Evolutionary conservation across 768 basidiomycete genomes (phyloP).

Genomic region (Lactifluus subvellereus): DNA sequence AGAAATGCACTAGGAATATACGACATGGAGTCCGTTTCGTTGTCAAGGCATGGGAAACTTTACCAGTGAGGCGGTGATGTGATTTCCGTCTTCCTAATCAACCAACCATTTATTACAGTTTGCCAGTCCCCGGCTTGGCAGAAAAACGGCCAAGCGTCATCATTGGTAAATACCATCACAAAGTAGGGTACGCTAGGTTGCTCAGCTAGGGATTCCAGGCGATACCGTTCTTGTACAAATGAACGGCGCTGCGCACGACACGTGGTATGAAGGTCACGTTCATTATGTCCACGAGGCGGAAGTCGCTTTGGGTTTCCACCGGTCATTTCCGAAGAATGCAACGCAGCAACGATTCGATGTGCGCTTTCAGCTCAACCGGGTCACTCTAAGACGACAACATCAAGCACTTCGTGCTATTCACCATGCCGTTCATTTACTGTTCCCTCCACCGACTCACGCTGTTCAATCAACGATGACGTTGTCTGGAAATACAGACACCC

Average conservation of each 20-base stretch:
- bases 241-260: not conserved
- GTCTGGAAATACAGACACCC: not conserved
- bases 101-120: not conserved
- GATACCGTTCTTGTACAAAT: not conserved
- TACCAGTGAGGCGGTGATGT: not conserved
- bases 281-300: not conserved
- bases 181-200: not conserved
- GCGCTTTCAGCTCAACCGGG: conserved; percentile 49
- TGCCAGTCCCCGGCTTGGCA: conserved; percentile 10
- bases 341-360: conserved; percentile 1
- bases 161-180: not conserved
- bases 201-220: not conserved
- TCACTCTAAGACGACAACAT: conserved; percentile 50
- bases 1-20: conserved; percentile 1
- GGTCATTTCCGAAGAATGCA: not conserved
- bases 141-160: conserved; percentile 16
- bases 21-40: conserved; percentile 1
- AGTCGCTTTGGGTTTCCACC: not conserved
- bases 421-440: not conserved
- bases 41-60: not conserved
- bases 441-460: not conserved
- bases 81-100: not conserved
- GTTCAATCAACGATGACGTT: not conserved
- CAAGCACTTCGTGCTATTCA: not conserved
- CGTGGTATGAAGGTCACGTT: conserved; percentile 13